A percentile compares a stretch with the other conserved stretches of the same genome.
Evolutionary conservation across 1,139 yeast species (phyloP).

Genomic region (Zygotorulaspora mrakii): DNA sequence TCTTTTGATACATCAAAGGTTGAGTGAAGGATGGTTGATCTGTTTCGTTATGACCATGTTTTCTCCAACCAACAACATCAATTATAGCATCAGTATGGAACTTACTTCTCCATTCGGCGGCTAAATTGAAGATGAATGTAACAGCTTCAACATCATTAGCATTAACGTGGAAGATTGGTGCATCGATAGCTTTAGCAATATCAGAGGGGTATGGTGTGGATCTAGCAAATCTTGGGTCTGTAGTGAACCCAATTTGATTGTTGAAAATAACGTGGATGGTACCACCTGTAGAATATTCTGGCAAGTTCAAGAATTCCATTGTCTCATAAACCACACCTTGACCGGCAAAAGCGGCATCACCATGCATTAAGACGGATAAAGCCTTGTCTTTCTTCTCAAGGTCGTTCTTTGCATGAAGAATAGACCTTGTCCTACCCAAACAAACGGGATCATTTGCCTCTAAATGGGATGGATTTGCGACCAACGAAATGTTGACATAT

Average conservation of each 20-base stretch:
- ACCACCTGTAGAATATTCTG: constrained; percentile 98
- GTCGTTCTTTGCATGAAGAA: constrained; percentile 87
- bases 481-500: constrained; percentile 89
- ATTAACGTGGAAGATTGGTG: constrained; percentile 98
- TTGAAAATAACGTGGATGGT: constrained; percentile 92
- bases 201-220: constrained; percentile 98
- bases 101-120: constrained; percentile 97
- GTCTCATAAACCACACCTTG: constrained; percentile 99
- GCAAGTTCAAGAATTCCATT: constrained; percentile 87
- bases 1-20: constrained; percentile 91
- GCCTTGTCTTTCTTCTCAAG: constrained; percentile 81
- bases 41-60: constrained; percentile 98
- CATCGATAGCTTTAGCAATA: constrained; percentile 92
- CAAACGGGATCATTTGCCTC: constrained; percentile 99
- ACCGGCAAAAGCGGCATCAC: constrained; percentile 98
- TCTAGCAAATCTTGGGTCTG: constrained; percentile 96
- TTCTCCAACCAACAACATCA: constrained; percentile 97
- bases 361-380: constrained; percentile 87
- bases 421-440: constrained; percentile 95
- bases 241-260: constrained; percentile 98
- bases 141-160: constrained; percentile 97
- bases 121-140: constrained; percentile 86
- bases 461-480: constrained; percentile 97
- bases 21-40: constrained; percentile 99
- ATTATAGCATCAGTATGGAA: constrained; percentile 95